Percentiles rank a stretch among this genome's conserved stretches.
Evolutionary conservation across 2,329 filamentous ascomycete species (phyloP).

Genomic region (Colletotrichum camelliae): DNA sequence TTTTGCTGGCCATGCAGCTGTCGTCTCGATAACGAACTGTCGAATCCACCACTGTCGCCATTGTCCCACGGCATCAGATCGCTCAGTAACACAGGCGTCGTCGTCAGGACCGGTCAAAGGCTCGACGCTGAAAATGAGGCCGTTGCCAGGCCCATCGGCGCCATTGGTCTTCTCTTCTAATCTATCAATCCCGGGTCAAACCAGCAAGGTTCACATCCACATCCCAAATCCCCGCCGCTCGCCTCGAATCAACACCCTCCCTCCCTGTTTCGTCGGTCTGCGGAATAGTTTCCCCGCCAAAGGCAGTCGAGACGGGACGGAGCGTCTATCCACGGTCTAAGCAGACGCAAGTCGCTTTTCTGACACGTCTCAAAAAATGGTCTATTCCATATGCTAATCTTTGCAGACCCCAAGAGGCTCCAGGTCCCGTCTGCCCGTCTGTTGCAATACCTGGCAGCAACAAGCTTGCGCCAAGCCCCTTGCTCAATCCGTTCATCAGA

Average conservation of each 20-base stretch:
- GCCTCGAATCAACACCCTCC: background rate
- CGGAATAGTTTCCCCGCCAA: conserved; percentile 16
- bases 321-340: conserved; percentile 16
- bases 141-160: background rate
- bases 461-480: conserved; percentile 14
- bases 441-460: background rate
- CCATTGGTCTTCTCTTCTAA: background rate
- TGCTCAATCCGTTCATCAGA: background rate
- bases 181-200: background rate
- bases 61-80: background rate
- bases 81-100: background rate
- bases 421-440: conserved; percentile 2
- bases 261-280: conserved; percentile 9
- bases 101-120: background rate
- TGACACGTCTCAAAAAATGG: conserved; percentile 18
- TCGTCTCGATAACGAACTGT: background rate
- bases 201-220: background rate
- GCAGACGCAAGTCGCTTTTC: background rate
- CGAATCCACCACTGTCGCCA: background rate
- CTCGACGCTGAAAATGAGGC: background rate
- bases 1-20: conserved; percentile 7
- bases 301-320: conserved; percentile 13
- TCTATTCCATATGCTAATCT: background rate
- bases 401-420: background rate
- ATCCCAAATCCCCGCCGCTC: background rate